Percentiles rank a stretch among this genome's conserved stretches.
phyloP scores from a whole-genome alignment of 2,329 filamentous ascomycete genomes.

The Arthrinium puccinioides region DNA sequence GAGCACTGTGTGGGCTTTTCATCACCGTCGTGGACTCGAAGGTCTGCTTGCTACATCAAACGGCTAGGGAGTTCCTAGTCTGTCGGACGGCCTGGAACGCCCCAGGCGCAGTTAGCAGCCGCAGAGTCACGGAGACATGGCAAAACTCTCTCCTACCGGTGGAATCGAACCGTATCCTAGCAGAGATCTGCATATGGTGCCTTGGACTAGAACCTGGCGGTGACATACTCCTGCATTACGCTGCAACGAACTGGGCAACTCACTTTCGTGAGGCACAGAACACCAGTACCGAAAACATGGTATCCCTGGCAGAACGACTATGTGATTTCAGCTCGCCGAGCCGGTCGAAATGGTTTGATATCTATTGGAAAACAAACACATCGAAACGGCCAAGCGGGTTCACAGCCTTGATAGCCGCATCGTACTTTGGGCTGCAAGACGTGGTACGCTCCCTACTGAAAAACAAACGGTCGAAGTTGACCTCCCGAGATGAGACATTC shows the following conservation, averaged over 20 bases:
- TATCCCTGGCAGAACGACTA: slow-evolving; percentile 4
- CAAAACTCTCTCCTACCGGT: slow-evolving; percentile 4
- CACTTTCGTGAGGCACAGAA: slow-evolving; percentile 7
- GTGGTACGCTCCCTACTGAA: too few relatives aligned
- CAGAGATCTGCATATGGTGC: slow-evolving; percentile 8
- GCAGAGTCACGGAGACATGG: slow-evolving; percentile 1
- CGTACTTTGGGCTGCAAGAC: slow-evolving; percentile 8
- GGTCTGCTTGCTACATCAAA: slow-evolving; percentile 10
- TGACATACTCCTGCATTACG: slow-evolving; percentile 5
- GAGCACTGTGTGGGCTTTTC: slow-evolving; percentile 11
- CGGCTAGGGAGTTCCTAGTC: slow-evolving; percentile 9
- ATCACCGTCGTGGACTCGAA: slow-evolving; percentile 5
- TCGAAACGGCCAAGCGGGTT: background rate
- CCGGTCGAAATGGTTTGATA: slow-evolving; percentile 4
- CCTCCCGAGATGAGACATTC: background rate
- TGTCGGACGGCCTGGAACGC: too few relatives aligned
- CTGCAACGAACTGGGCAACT: slow-evolving; percentile 8
- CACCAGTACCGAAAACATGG: background rate
- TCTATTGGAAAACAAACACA: background rate
- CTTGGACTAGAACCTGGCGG: background rate
- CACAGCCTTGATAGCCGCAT: slow-evolving; percentile 7
- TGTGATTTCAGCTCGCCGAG: slow-evolving; percentile 2
- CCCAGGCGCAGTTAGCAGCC: background rate
- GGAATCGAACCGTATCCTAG: slow-evolving; percentile 7
- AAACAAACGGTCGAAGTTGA: slow-evolving; percentile 2